Evolutionary conservation across 805 yeast species (phyloP), one percentile per base, ranked within the genome.

Genomic region (Naumovozyma castellii): DNA sequence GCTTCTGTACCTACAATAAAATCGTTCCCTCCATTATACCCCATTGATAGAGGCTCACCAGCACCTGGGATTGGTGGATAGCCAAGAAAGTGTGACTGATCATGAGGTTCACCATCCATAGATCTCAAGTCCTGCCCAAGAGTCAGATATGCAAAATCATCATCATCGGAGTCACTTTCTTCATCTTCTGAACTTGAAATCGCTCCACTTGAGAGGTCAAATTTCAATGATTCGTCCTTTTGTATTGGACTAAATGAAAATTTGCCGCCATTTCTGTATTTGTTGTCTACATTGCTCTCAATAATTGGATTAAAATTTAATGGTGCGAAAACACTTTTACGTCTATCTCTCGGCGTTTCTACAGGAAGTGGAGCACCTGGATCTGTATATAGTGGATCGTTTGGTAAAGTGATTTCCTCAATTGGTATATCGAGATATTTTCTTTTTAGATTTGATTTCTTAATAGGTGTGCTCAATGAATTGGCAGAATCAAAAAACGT

Each of bases 201-300:
- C 22, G 51, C 54, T 8, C 50, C 57, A 2, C 50, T 54, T 0
- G 61, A 56, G 6, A 57, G 48, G 36, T 57, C 62, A 42, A 60
- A 59, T 25, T 51, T 56, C 13, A 59, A 34, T 0, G 62, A 52
- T 38, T 58, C 64, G 15, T 59, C 63, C 15, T 46, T 53, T 29
- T 50, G 53, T 12, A 45, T 41, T 3, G 61, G 59, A 33, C 54
- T 49, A 15, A 59, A 45, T 2, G 78, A 87, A 55, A 84, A 90
- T 53, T 88, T 83, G 2, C 98, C 98, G 4, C 98, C 98, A 46
- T 72, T 72, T 10, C 80, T 80, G 52, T 90, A 90, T 53, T 90
- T 90, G 41, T 83, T 77, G 55, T 90, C 97, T 31, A 90, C 78
- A 42, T 74, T 77, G 35, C 75, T 72, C 41, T 77, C 78, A 40